Conservation (phyloP, 2,329 filamentous ascomycete species). For the Lachnellula occidentalis region DNA sequence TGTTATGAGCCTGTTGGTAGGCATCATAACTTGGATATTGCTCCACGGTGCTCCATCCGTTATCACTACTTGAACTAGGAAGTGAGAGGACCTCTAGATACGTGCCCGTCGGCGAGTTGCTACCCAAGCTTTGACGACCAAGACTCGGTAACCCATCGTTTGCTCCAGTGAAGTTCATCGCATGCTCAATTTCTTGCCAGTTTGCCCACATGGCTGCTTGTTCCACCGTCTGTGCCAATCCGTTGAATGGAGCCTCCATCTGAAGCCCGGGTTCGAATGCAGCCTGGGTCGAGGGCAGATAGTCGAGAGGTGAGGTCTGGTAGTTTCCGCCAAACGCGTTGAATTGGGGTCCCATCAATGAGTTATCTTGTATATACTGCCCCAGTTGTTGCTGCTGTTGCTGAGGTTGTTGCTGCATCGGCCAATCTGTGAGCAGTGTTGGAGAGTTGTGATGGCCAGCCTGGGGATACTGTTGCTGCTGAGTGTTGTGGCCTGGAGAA, state of each 20-base stretch:
- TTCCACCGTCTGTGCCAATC: constrained; percentile 52
- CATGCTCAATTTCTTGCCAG: constrained; percentile 74
- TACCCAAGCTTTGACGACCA: constrained; percentile 45
- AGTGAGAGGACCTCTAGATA: constrained; percentile 84
- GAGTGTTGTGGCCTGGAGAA: constrained; percentile 38
- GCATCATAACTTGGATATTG: constrained; percentile 67
- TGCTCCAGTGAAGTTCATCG: constrained; percentile 49
- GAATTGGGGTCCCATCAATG: constrained; percentile 31
- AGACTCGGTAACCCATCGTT: constrained; percentile 42
- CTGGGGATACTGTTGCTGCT: constrained; percentile 31
- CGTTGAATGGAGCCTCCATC: constrained; percentile 58
- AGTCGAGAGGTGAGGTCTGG: constrained; percentile 31
- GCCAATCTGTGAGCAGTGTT: constrained; percentile 54
- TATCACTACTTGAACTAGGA: constrained; percentile 72
- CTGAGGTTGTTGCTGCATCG: constrained; percentile 38
- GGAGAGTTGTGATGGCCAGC: constrained; percentile 44
- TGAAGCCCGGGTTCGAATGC: constrained; percentile 53
- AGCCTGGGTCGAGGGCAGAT: constrained; percentile 52
- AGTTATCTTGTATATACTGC: constrained; percentile 30
- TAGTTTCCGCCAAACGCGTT: constrained; percentile 26
- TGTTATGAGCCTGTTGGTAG: constrained; percentile 53
- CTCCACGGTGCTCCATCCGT: constrained; percentile 81
- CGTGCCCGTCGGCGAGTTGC: constrained; percentile 69
- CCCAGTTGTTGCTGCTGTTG: constrained; percentile 21
- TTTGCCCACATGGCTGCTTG: constrained; percentile 60